These are phyloP conservation scores for Termitomyces sp. DNA, from an alignment of 768 basidiomycete species.

Conservation along the genomic window DNA sequence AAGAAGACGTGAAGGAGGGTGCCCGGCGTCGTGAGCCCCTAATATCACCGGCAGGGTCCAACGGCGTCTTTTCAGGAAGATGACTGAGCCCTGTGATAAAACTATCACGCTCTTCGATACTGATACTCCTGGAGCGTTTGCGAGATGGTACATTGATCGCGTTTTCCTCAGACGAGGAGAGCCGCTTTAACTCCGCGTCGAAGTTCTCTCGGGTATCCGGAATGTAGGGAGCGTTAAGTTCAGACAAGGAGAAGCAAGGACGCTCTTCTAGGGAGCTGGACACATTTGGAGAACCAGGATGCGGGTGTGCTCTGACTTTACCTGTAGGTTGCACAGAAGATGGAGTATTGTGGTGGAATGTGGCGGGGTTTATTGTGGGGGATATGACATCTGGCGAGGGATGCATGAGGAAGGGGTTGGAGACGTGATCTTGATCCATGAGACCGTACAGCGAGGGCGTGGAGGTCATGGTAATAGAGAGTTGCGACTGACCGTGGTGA, in stretches of 20 bases:
- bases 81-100: background rate
- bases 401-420: constrained; percentile 1
- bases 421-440: background rate
- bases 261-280: constrained; percentile 4
- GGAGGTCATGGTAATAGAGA: constrained; percentile 7
- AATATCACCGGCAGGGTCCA: background rate
- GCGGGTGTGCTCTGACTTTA: constrained; percentile 1
- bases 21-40: constrained; percentile 5
- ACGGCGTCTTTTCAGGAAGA: background rate
- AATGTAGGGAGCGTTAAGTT: constrained; percentile 14
- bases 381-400: background rate
- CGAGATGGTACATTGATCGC: background rate
- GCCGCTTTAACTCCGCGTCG: background rate
- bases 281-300: background rate
- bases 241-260: constrained; percentile 12
- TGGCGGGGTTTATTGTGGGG: constrained; percentile 4
- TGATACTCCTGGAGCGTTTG: constrained; percentile 6
- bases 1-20: constrained; percentile 11
- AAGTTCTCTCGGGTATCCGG: constrained; percentile 1
- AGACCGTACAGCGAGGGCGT: background rate
- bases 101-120: background rate
- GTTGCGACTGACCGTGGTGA: constrained; percentile 2
- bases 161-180: constrained; percentile 1
- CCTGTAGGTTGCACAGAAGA: background rate
- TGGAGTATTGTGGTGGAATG: constrained; percentile 5